phyloP scores from a whole-genome alignment of 768 basidiomycete species.

The Hirschioporus abietinus region DNA sequence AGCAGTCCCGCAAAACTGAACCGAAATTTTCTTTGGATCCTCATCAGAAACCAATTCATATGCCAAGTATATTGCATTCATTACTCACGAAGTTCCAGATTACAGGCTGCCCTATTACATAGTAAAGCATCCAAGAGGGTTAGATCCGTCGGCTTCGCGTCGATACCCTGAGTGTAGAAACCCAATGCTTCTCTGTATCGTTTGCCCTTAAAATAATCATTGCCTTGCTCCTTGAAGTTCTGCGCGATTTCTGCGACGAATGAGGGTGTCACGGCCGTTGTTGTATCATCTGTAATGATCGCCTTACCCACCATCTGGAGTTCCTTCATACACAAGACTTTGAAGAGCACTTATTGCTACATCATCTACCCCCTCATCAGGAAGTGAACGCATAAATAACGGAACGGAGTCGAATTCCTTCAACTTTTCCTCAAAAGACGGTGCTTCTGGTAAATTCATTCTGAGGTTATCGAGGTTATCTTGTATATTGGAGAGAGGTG shows the following conservation, averaged over 20 bases:
- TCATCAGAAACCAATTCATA: not conserved
- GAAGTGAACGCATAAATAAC: constrained; percentile 89
- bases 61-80: constrained; percentile 4
- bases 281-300: constrained; percentile 6
- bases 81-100: constrained; percentile 75
- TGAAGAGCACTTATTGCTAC: constrained; percentile 76
- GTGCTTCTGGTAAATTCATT: not conserved
- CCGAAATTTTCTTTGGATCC: constrained; percentile 74
- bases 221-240: constrained; percentile 94
- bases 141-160: constrained; percentile 69
- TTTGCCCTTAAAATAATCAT: constrained; percentile 88
- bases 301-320: constrained; percentile 78
- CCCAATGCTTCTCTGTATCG: constrained; percentile 80
- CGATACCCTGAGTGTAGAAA: constrained; percentile 89
- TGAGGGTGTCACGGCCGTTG: not conserved
- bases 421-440: constrained; percentile 29
- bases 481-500: not conserved
- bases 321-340: constrained; percentile 82
- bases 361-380: constrained; percentile 60
- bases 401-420: constrained; percentile 61
- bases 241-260: constrained; percentile 66
- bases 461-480: not conserved
- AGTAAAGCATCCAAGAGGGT: constrained; percentile 60
- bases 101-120: constrained; percentile 90
- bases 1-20: constrained; percentile 80